Conservation (phyloP, 2,329 filamentous ascomycete genomes). For the Curvularia sp. region DNA sequence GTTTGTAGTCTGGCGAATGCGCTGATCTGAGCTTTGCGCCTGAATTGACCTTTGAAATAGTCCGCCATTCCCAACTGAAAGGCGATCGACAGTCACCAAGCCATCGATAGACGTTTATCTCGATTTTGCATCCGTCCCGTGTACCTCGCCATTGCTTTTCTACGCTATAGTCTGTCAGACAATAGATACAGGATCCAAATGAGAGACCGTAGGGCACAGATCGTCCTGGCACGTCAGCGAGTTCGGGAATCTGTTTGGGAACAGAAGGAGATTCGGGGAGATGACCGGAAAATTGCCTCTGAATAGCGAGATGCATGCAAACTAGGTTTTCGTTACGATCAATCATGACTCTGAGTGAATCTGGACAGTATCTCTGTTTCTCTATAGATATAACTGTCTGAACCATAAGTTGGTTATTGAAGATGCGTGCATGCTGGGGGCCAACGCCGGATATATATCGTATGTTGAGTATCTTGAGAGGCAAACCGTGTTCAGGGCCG, state of each 20-base stretch:
- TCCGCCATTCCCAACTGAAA: conserved; percentile 25
- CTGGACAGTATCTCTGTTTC: no score
- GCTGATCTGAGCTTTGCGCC: conserved; percentile 12
- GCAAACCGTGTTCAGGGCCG: no score
- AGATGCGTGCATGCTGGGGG: conserved; percentile 20
- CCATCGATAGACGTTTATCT: conserved; percentile 19
- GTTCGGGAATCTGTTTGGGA: conserved; percentile 23
- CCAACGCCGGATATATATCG: no score
- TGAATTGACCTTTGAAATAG: neutral
- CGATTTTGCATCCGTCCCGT: conserved; percentile 20
- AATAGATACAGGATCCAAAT: conserved; percentile 28
- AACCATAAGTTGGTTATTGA: conserved; percentile 27
- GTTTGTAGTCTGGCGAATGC: conserved; percentile 14
- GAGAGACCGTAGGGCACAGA: conserved; percentile 20
- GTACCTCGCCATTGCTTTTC: conserved; percentile 22
- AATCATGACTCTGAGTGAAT: neutral
- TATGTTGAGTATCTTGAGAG: no score
- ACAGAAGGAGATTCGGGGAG: no score
- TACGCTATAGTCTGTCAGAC: conserved; percentile 30
- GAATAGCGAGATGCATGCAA: conserved; percentile 21
- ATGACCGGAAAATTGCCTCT: no score
- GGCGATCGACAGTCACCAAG: conserved; percentile 31
- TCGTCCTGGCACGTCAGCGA: conserved; percentile 10
- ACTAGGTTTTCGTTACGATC: conserved; percentile 9
- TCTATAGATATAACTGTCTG: conserved; percentile 16